Evolutionary conservation across 495 filamentous ascomycete genomes (phyloP), one percentile per base, ranked within the genome.

Genomic region (Platismatia glauca): DNA sequence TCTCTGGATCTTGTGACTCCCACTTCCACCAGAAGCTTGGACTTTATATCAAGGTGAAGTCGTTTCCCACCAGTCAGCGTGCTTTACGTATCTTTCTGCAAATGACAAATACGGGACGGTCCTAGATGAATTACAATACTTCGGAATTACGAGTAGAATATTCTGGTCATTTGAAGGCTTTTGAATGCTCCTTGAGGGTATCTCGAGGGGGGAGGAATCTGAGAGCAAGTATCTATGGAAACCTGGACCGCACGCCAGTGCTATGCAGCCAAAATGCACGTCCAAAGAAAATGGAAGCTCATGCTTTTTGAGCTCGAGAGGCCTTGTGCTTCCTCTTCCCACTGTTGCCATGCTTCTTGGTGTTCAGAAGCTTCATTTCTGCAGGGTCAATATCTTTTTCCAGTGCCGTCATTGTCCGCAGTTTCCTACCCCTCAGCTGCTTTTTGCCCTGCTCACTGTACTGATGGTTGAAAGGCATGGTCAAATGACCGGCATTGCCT

Each of bases 271-370:
- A 50, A 50, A 12, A 7, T 27, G 13, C 9, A 46, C 22, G 43
- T 8, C 24, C 20, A 3, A 41, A 9, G 18, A 53, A 38, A 3
- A n/a, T n/a, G 8, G 15, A 43, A 38, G 12, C 35, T 63, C 57
- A 63, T 7, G 59, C 61, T 20, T 52, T 59, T 62, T 62, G 53
- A 22, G 27, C 38, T 33, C 50, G 50, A n/a, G 48, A 52, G 38
- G 50, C 37, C 15, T 64, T 55, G 29, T 66, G 57, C 37, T 65
- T 68, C 60, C 57, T 66, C 55, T 96, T 84, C 60, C 87, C 85
- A 11, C 81, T 86, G 78, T 97, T 97, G 75, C 90, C 96, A 74
- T 97, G 95, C 77, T 97, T 97, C 84, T 99, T 99, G 33, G 88
- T 71, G 61, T 69, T 84, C 68, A 78, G 73, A 43, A 81, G 60